Conservation (phyloP, 1,139 yeast species). For the Trichomonascaceae sp. region DNA sequence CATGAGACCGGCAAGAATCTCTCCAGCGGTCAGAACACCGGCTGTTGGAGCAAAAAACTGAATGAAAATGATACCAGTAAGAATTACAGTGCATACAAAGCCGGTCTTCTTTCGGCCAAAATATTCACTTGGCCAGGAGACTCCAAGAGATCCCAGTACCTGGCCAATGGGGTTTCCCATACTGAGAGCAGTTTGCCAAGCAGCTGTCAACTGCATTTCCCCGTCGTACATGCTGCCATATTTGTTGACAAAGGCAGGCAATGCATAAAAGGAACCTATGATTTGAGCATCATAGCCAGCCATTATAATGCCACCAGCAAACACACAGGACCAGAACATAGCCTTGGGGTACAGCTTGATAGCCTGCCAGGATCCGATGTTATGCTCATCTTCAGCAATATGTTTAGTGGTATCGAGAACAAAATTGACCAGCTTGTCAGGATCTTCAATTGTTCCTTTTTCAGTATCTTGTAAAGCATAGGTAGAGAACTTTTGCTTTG, state of each 20-base stretch:
- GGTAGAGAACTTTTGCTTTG: background rate
- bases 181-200: conserved; percentile 24
- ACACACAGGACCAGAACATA: conserved; percentile 42
- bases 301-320: conserved; percentile 42
- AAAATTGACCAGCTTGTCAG: conserved; percentile 18
- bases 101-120: conserved; percentile 45
- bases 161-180: conserved; percentile 26
- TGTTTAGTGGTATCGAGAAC: conserved; percentile 21
- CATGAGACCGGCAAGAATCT: conserved; percentile 39
- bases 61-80: conserved; percentile 36
- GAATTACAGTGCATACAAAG: conserved; percentile 25
- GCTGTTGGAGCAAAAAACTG: conserved; percentile 40
- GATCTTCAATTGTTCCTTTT: conserved; percentile 5
- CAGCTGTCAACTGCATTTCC: conserved; percentile 35
- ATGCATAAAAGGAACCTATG: conserved; percentile 38
- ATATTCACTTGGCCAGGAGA: conserved; percentile 35
- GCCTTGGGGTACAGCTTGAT: conserved; percentile 34
- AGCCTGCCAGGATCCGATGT: conserved; percentile 19
- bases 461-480: background rate
- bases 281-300: conserved; percentile 44
- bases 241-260: conserved; percentile 37
- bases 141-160: conserved; percentile 21
- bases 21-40: conserved; percentile 38
- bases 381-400: conserved; percentile 18
- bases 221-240: conserved; percentile 37